These are phyloP conservation scores for Colletotrichum tamarilloi DNA, from an alignment of 2,329 filamentous ascomycete genomes.

Conservation along the genomic window DNA sequence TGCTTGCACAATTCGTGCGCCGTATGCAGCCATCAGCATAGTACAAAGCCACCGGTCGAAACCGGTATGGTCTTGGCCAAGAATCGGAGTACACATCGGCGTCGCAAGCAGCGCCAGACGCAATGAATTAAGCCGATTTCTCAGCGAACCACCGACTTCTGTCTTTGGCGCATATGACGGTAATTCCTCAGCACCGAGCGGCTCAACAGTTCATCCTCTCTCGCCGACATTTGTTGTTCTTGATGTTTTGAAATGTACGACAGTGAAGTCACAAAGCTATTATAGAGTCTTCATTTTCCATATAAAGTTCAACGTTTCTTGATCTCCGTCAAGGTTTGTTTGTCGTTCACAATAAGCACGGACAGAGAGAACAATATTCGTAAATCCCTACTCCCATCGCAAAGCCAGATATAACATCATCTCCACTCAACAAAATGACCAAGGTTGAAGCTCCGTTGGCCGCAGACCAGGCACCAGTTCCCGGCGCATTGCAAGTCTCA, in stretches of 20 bases:
- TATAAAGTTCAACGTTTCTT: background rate
- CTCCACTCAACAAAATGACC: constrained; percentile 15
- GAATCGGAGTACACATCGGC: background rate
- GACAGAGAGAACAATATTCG: background rate
- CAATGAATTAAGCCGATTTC: background rate
- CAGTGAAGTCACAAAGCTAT: background rate
- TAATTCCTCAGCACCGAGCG: constrained; percentile 24
- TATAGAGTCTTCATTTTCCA: background rate
- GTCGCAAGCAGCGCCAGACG: background rate
- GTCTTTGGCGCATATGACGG: background rate
- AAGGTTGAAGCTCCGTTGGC: constrained; percentile 16
- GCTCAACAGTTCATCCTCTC: constrained; percentile 3
- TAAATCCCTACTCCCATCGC: background rate
- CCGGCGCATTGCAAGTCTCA: background rate
- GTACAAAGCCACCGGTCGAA: background rate
- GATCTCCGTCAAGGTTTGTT: background rate
- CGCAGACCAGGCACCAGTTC: constrained; percentile 16
- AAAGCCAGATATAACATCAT: background rate
- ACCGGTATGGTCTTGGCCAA: background rate
- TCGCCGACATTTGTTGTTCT: background rate
- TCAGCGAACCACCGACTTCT: constrained; percentile 11
- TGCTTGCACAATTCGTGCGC: background rate
- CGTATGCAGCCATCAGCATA: background rate
- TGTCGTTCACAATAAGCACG: background rate
- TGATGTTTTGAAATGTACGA: background rate